These are phyloP conservation scores for Ilyonectria sp. DNA, from an alignment of 2,329 filamentous ascomycete genomes.

Conservation along the genomic window DNA sequence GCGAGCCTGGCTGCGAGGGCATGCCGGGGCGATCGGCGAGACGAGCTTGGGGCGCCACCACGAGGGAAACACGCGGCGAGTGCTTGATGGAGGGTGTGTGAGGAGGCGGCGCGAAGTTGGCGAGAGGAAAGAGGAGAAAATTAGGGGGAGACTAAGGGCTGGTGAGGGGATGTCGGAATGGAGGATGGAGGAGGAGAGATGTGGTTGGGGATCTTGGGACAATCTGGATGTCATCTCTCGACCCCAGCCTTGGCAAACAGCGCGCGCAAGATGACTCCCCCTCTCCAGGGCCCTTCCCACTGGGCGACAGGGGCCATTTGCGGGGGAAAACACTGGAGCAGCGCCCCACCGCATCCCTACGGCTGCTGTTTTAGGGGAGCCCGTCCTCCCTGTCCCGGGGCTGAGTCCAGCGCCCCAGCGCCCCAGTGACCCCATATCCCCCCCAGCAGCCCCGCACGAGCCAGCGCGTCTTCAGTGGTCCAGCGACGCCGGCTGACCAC, in stretches of 20 bases:
- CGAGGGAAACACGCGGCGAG: conserved; percentile 45
- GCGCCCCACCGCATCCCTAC: conserved; percentile 5
- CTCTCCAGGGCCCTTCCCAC: not conserved
- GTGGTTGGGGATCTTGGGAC: conserved; percentile 28
- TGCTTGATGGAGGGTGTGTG: conserved; percentile 30
- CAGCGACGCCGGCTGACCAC: conserved; percentile 3
- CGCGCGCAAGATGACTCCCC: conserved; percentile 10
- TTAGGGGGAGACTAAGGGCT: conserved; percentile 27
- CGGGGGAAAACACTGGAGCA: conserved; percentile 21
- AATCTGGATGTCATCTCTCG: conserved; percentile 29
- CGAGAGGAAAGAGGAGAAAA: not conserved
- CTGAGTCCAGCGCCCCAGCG: conserved; percentile 39
- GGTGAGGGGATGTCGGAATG: conserved; percentile 14
- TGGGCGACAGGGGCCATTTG: conserved; percentile 18
- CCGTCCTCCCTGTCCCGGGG: conserved; percentile 25
- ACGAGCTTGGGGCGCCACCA: conserved; percentile 44
- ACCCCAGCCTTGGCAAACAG: conserved; percentile 23
- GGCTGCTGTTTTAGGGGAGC: conserved; percentile 14
- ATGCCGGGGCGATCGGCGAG: conserved; percentile 24
- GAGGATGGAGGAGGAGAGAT: conserved; percentile 11
- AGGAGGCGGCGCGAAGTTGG: conserved; percentile 26
- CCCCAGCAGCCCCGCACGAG: conserved; percentile 26
- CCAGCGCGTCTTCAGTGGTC: conserved; percentile 2
- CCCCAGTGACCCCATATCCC: conserved; percentile 3
- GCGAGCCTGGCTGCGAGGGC: conserved; percentile 8